phyloP scores from a whole-genome alignment of 2,329 filamentous ascomycete genomes.

The Chaetomiaceae sp. region DNA sequence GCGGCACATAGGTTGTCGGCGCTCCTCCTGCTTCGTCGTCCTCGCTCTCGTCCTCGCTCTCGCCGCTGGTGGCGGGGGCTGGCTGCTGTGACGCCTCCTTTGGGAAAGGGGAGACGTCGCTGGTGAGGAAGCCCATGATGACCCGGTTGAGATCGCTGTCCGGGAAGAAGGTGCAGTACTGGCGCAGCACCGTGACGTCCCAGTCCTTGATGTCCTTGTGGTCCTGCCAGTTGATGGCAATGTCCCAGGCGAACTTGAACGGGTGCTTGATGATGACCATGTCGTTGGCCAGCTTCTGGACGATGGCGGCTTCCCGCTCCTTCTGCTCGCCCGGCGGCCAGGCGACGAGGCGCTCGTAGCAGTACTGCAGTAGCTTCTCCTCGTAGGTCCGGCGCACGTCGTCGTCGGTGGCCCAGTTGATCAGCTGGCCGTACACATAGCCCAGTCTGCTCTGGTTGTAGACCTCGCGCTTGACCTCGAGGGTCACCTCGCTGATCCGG shows the following conservation, averaged over 20 bases:
- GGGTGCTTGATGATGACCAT: slow-evolving; percentile 97
- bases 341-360: slow-evolving; percentile 71
- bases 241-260: slow-evolving; percentile 84
- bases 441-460: slow-evolving; percentile 73
- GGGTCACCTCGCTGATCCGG: slow-evolving; percentile 74
- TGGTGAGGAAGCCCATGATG: slow-evolving; percentile 75
- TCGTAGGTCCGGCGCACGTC: slow-evolving; percentile 79
- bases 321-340: slow-evolving; percentile 64
- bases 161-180: slow-evolving; percentile 81
- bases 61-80: slow-evolving; percentile 31
- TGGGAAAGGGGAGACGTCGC: slow-evolving; percentile 79
- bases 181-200: slow-evolving; percentile 71
- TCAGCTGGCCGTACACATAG: slow-evolving; percentile 72
- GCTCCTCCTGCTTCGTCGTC: slow-evolving; percentile 55
- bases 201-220: slow-evolving; percentile 67
- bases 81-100: slow-evolving; percentile 22
- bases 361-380: slow-evolving; percentile 80
- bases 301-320: slow-evolving; percentile 62
- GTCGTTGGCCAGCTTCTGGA: slow-evolving; percentile 73
- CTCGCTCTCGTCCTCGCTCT: slow-evolving; percentile 50
- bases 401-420: slow-evolving; percentile 88
- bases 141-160: slow-evolving; percentile 78
- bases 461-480: slow-evolving; percentile 84
- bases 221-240: slow-evolving; percentile 86
- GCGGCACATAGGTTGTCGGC: slow-evolving; percentile 49